Percentiles rank a stretch among this genome's conserved stretches.
phyloP scores from a whole-genome alignment of 1,139 yeast genomes.

The Yamadazyma dushanensis region DNA sequence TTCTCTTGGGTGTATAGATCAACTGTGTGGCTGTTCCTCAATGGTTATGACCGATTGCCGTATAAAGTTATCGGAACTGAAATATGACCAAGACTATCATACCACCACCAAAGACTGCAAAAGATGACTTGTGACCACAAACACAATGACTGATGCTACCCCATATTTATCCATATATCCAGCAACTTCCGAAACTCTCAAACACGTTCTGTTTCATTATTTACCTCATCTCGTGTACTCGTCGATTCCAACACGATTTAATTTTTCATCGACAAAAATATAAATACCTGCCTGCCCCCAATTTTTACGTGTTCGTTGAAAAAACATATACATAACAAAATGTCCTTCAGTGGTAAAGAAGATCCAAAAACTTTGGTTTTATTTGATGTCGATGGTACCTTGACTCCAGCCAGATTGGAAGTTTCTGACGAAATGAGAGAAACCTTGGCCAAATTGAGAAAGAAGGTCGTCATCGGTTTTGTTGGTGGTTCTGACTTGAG shows the following conservation, averaged over 20 bases:
- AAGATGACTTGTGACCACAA: too few species aligned
- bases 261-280: constrained; percentile 4
- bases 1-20: constrained; percentile 2
- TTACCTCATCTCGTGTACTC: too few species aligned
- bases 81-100: too few species aligned
- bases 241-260: too few species aligned
- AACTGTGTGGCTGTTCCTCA: too few species aligned
- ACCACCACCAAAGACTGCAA: too few species aligned
- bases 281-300: constrained; percentile 6
- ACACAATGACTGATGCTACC: too few species aligned
- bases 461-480: constrained; percentile 92
- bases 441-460: constrained; percentile 70
- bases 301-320: background rate
- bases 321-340: constrained; percentile 15
- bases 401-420: constrained; percentile 92
- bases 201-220: too few species aligned
- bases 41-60: too few species aligned
- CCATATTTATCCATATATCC: too few species aligned
- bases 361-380: constrained; percentile 67
- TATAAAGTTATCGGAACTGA: too few species aligned
- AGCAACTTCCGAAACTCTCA: too few species aligned
- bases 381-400: constrained; percentile 97
- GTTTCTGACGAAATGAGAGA: constrained; percentile 80
- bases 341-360: constrained; percentile 57
- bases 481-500: constrained; percentile 97